Evolutionary conservation across 108 stramenopile genomes (phyloP).

Genomic region (Cyclostephanos invisitatus): DNA sequence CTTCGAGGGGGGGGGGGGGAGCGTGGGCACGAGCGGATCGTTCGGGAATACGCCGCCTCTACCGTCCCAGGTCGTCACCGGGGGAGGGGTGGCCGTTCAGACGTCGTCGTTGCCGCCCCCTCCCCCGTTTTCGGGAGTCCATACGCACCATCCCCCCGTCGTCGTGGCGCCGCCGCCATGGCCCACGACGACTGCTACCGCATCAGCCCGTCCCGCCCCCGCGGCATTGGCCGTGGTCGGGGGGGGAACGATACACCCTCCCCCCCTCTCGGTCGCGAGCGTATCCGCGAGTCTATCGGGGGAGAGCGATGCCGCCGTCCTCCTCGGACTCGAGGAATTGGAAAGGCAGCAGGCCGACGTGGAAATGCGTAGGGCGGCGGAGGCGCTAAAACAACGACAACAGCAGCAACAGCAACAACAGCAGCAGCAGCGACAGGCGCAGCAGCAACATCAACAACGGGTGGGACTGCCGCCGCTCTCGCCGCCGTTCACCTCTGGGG

Average conservation of each 20-base stretch:
- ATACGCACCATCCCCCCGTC: neutral
- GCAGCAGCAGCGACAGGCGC: too few species aligned
- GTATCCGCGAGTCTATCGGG: neutral
- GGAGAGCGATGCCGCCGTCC: neutral
- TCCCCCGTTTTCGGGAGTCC: neutral
- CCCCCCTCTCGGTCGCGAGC: neutral
- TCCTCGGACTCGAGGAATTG: slow-evolving; percentile 48
- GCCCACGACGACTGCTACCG: neutral
- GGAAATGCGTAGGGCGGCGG: slow-evolving; percentile 36
- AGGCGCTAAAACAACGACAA: slow-evolving; percentile 17
- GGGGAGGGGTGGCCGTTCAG: neutral
- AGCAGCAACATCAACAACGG: slow-evolving; percentile 18
- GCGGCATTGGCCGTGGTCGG: neutral
- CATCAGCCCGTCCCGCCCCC: neutral
- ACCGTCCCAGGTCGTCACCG: neutral
- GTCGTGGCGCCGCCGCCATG: neutral
- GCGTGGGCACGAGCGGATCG: neutral
- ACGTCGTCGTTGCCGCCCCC: neutral
- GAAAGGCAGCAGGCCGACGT: slow-evolving; percentile 54
- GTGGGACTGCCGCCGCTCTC: slow-evolving; percentile 26
- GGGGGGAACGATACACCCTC: neutral
- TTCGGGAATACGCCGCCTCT: neutral
- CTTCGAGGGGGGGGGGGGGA: neutral
- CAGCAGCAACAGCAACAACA: slow-evolving; percentile 20
- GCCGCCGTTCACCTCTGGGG: slow-evolving; percentile 1